These are phyloP conservation scores for Neurospora crassa DNA, from an alignment of 2,329 filamentous ascomycete species.

Conservation along the genomic window DNA sequence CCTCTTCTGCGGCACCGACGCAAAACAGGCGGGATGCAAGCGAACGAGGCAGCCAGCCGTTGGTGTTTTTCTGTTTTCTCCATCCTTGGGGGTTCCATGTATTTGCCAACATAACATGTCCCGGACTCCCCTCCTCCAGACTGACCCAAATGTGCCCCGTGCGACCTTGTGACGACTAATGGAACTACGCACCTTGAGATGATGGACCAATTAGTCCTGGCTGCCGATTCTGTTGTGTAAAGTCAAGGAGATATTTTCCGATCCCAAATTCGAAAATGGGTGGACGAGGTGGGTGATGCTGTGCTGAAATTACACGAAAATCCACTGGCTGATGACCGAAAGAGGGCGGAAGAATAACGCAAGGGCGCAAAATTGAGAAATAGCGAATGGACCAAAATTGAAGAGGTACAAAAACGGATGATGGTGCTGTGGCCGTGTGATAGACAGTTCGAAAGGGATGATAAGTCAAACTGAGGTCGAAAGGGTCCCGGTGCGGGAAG, in stretches of 20 bases:
- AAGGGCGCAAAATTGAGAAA: neutral
- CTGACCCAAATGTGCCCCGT: neutral
- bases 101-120: neutral
- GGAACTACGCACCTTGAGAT: neutral
- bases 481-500: neutral
- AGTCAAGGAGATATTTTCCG: neutral
- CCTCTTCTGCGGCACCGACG: neutral
- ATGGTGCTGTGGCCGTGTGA: neutral
- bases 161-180: neutral
- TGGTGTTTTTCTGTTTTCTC: neutral
- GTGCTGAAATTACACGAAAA: neutral
- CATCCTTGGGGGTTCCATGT: neutral
- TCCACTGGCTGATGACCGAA: neutral
- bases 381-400: neutral
- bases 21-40: neutral
- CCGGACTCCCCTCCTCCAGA: neutral
- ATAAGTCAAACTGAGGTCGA: neutral
- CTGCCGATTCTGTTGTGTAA: neutral
- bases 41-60: neutral
- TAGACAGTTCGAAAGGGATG: neutral
- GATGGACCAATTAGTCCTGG: neutral
- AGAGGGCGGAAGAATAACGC: neutral
- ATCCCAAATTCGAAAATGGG: neutral
- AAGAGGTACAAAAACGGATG: neutral
- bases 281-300: neutral